phyloP scores from a whole-genome alignment of 2,329 filamentous ascomycete species.

The Bipolaris oryzae region DNA sequence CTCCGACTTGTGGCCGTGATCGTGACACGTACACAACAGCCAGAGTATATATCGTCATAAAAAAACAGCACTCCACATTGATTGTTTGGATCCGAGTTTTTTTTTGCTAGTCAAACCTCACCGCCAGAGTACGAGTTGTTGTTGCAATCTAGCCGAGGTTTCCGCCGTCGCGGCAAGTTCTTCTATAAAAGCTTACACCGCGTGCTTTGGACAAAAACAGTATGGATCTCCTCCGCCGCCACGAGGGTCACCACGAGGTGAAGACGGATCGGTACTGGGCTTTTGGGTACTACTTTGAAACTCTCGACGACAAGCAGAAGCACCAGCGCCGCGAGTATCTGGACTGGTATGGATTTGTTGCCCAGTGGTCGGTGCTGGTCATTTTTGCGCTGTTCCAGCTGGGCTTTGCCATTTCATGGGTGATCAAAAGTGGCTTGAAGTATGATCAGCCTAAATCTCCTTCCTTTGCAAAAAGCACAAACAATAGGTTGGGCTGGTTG shows the following conservation, averaged over 20 bases:
- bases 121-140: not conserved
- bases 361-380: conserved; percentile 60
- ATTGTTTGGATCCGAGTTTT: not conserved
- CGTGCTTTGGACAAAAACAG: not conserved
- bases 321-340: conserved; percentile 59
- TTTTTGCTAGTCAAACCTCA: not conserved
- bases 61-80: not conserved
- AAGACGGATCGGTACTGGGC: conserved; percentile 35
- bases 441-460: conserved; percentile 51
- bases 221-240: conserved; percentile 29
- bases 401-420: conserved; percentile 46
- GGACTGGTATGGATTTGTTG: conserved; percentile 61
- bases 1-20: conserved; percentile 8
- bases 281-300: conserved; percentile 60
- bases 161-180: not conserved
- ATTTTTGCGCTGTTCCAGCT: conserved; percentile 53
- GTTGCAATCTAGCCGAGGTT: not conserved
- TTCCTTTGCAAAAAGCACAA: conserved; percentile 45
- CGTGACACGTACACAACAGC: conserved; percentile 15
- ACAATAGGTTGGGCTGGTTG: conserved; percentile 33
- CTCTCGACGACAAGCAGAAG: conserved; percentile 57
- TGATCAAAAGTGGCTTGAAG: conserved; percentile 33
- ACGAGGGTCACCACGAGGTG: conserved; percentile 34
- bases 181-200: not conserved
- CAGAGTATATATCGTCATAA: not conserved